Conservation (phyloP, 2,329 filamentous ascomycete species). For the Neopestalotiopsis sp. region DNA sequence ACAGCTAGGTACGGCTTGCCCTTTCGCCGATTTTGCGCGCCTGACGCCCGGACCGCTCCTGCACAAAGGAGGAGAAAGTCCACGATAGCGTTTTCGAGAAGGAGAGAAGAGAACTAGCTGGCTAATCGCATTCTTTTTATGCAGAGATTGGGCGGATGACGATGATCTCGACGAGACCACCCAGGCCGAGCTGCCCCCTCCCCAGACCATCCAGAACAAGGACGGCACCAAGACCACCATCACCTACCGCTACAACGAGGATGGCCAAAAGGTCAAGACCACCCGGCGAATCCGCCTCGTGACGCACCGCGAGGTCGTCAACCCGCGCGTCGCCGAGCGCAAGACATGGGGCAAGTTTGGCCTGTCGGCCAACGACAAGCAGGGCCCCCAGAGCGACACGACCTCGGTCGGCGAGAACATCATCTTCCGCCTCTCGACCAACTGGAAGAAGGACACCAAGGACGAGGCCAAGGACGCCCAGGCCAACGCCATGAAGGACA, state of each 20-base stretch:
- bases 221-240: slow-evolving; percentile 97
- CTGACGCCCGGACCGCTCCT: not conserved
- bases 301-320: slow-evolving; percentile 90
- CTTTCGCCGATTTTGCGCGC: not conserved
- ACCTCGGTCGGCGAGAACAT: slow-evolving; percentile 98
- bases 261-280: slow-evolving; percentile 95
- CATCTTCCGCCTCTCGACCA: slow-evolving; percentile 88
- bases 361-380: slow-evolving; percentile 80
- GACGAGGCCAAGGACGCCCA: slow-evolving; percentile 78
- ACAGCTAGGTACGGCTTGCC: slow-evolving; percentile 19
- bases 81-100: not conserved
- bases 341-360: slow-evolving; percentile 95
- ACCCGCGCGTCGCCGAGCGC: slow-evolving; percentile 94
- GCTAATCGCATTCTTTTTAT: not conserved
- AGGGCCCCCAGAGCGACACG: slow-evolving; percentile 86
- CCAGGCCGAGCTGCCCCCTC: slow-evolving; percentile 73
- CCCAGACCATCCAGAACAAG: slow-evolving; percentile 93
- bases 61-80: not conserved
- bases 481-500: slow-evolving; percentile 76
- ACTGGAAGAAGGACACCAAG: slow-evolving; percentile 91
- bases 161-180: slow-evolving; percentile 81
- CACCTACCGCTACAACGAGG: slow-evolving; percentile 87
- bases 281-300: slow-evolving; percentile 94
- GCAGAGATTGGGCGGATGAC: slow-evolving; percentile 90
- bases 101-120: not conserved